Conservation (phyloP, 177 flowering plant genomes). For the Vitis hybrid region DNA sequence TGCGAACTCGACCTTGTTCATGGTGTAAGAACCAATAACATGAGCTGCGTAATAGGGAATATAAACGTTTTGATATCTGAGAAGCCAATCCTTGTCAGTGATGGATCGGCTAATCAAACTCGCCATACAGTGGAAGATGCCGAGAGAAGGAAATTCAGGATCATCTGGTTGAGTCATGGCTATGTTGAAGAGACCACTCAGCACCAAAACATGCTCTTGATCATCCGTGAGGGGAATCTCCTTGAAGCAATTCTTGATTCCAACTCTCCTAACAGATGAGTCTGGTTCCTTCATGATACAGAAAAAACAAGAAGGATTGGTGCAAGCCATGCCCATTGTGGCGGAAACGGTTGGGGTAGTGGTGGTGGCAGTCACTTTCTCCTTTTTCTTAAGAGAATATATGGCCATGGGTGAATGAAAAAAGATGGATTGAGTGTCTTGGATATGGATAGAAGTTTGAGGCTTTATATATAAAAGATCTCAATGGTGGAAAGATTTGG, state of each 20-base stretch:
- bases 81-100: conserved; percentile 52
- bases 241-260: conserved; percentile 44
- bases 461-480: neutral
- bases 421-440: conserved; percentile 4
- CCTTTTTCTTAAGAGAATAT: conserved; percentile 20
- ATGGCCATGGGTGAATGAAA: conserved; percentile 22
- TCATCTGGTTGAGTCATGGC: conserved; percentile 81
- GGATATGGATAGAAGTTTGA: neutral
- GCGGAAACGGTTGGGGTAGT: neutral
- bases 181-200: conserved; percentile 65
- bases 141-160: conserved; percentile 64
- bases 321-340: conserved; percentile 17
- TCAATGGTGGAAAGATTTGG: neutral
- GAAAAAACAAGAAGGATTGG: conserved; percentile 60
- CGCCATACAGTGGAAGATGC: conserved; percentile 72
- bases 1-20: conserved; percentile 64
- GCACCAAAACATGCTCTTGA: conserved; percentile 53
- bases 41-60: conserved; percentile 90
- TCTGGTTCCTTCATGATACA: conserved; percentile 62
- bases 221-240: conserved; percentile 45
- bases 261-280: conserved; percentile 35
- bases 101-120: conserved; percentile 43
- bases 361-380: conserved; percentile 7
- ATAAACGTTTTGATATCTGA: conserved; percentile 59
- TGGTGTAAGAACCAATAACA: conserved; percentile 81